Percentiles rank a stretch among this genome's conserved stretches.
These are phyloP conservation scores for Dendryphion nanum DNA, from an alignment of 2,329 filamentous ascomycete genomes.

Conservation along the genomic window DNA sequence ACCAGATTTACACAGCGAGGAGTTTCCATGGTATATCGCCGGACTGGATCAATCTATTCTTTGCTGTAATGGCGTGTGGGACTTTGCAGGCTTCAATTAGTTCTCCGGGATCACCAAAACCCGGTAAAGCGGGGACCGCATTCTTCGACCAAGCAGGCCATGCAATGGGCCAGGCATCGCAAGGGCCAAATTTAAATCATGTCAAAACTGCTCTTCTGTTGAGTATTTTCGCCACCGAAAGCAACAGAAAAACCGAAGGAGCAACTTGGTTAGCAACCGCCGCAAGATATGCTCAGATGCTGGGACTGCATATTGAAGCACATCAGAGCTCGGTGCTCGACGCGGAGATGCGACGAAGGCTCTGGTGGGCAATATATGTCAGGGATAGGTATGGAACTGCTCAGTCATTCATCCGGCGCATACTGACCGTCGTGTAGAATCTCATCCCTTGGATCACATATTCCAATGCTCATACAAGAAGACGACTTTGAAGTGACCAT, in stretches of 20 bases:
- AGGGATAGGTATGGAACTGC: constrained; percentile 67
- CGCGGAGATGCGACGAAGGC: constrained; percentile 77
- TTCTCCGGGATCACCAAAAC: constrained; percentile 53
- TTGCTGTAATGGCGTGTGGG: constrained; percentile 79
- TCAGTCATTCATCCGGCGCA: not conserved
- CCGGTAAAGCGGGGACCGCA: constrained; percentile 57
- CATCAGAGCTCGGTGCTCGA: constrained; percentile 74
- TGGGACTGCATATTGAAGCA: constrained; percentile 75
- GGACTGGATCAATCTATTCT: constrained; percentile 78
- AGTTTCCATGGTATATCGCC: constrained; percentile 61
- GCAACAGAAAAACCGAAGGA: constrained; percentile 80
- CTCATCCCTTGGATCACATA: constrained; percentile 75
- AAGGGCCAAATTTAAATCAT: constrained; percentile 73
- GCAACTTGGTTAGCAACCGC: constrained; percentile 84
- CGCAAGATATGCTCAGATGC: constrained; percentile 76
- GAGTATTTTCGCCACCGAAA: constrained; percentile 78
- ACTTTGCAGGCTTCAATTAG: constrained; percentile 67
- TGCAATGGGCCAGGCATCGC: constrained; percentile 77
- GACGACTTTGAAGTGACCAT: constrained; percentile 82
- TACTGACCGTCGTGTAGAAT: constrained; percentile 51
- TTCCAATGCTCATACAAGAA: constrained; percentile 80
- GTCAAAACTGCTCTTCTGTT: constrained; percentile 70
- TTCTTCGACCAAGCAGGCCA: constrained; percentile 70
- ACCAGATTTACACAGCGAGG: constrained; percentile 69
- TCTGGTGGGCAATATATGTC: constrained; percentile 94